Base-by-base conservation (phyloP, 164 flowering plant species). In the Piper betle region DNA sequence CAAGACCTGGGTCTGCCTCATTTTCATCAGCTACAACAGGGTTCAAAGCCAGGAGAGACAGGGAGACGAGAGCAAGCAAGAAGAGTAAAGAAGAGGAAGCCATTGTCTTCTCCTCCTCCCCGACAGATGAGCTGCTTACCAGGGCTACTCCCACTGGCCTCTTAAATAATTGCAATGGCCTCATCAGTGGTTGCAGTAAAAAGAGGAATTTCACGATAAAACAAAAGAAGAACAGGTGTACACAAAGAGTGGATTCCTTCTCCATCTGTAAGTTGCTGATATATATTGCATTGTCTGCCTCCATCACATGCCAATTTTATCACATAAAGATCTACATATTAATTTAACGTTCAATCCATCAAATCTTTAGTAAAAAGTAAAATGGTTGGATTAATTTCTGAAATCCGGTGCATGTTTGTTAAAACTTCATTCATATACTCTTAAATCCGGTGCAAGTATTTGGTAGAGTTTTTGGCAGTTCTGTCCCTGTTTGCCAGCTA, bases 1-100 rank as follows among this genome's bases (percentile, higher is more conserved):
- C 75, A 61, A 92, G 88, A n/a, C 96, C 94, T 33, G 79, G 75
- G 57, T 79, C 77, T 33, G 52, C 61, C 60, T 77, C 85, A 59
- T 74, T 80, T 64, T 71, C 84, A 61, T 25, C 33, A 2, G 88
- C 83, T 59, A 69, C 69, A 60, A 80, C 80, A 53, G 76, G 72
- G 12, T 25, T 59, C 64, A 69, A 33, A 63, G 55, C 52, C 15
- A 58, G 3, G 10, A 71, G 38, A 60, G 77, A 75, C 5, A 75
- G 68, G 68, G 82, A 58, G 57, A 71, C 70, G 48, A 80, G 59
- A 58, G 76, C 74, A 38, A 84, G 66, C 69, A 82, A 63, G 77
- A 77, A 67, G 69, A 86, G 70, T 66, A 74, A 64, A 68, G 74
- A 25, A 25, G 33, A 80, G 68, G 78, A 78, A 66, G 73, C 80